Evolutionary conservation across 306 rosid genomes (phyloP).

Genomic region (Betula pendula): DNA sequence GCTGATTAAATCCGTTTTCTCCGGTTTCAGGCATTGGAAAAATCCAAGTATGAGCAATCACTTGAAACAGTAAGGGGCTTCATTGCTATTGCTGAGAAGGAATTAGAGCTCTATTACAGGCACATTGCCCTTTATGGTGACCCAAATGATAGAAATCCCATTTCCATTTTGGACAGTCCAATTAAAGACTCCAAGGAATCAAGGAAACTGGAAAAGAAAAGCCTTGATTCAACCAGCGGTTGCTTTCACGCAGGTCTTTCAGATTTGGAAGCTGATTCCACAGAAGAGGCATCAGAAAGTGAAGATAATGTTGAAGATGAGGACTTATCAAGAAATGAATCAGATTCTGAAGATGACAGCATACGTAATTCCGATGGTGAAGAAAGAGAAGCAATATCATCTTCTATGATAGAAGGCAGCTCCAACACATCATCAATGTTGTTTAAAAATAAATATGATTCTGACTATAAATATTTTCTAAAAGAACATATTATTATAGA

Average conservation of each 20-base stretch:
- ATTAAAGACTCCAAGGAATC: slow-evolving; percentile 29
- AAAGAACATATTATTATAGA: slow-evolving; percentile 19
- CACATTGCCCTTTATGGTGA: slow-evolving; percentile 83
- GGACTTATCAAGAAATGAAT: slow-evolving; percentile 32
- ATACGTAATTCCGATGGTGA: slow-evolving; percentile 32
- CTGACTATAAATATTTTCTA: slow-evolving; percentile 30
- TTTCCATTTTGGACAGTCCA: slow-evolving; percentile 57
- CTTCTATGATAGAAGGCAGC: no score
- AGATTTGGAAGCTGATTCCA: slow-evolving; percentile 37
- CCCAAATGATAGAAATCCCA: slow-evolving; percentile 62
- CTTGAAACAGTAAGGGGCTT: slow-evolving; percentile 81
- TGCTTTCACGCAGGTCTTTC: slow-evolving; percentile 34
- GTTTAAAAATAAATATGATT: slow-evolving; percentile 28
- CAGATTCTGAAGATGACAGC: slow-evolving; percentile 53
- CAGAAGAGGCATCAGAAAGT: slow-evolving; percentile 37
- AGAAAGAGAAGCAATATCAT: slow-evolving; percentile 37
- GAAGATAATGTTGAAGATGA: slow-evolving; percentile 45
- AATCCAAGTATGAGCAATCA: slow-evolving; percentile 86
- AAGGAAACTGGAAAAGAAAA: slow-evolving; percentile 28
- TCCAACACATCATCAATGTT: no score
- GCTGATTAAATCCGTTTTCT: slow-evolving; percentile 7
- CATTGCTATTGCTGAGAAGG: slow-evolving; percentile 82
- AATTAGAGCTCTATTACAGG: slow-evolving; percentile 77
- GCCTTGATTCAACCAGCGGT: slow-evolving; percentile 26
- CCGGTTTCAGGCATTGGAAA: slow-evolving; percentile 77